Evolutionary conservation across 805 yeast genomes (phyloP).

Genomic region (Candida berthetii): DNA sequence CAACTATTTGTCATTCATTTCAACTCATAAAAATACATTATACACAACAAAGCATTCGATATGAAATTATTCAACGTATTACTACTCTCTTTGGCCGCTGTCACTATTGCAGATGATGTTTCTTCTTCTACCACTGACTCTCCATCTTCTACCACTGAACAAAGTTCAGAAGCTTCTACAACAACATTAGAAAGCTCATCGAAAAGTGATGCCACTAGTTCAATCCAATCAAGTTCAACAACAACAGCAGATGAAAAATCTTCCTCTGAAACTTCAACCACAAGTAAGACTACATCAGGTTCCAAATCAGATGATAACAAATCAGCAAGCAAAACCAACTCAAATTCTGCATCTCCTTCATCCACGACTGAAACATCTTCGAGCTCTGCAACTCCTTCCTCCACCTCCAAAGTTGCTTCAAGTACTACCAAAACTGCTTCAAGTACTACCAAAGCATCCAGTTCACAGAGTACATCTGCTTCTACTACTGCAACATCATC

Average conservation of each 20-base stretch:
- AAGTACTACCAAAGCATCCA: constrained; percentile 4
- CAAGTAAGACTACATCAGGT: constrained; percentile 3
- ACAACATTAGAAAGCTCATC: not conserved
- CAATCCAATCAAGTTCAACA: constrained; percentile 5
- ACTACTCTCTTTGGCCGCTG: not conserved
- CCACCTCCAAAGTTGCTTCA: constrained; percentile 1
- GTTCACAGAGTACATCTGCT: not conserved
- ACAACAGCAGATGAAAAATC: no score
- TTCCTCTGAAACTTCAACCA: no score
- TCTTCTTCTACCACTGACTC: no score
- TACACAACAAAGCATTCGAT: not conserved
- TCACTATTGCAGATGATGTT: not conserved
- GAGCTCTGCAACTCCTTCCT: not conserved
- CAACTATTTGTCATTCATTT: no score
- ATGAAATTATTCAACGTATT: not conserved
- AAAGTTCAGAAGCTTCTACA: constrained; percentile 1
- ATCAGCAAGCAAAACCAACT: not conserved
- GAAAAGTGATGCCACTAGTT: not conserved
- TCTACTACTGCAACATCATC: not conserved
- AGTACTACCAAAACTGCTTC: constrained; percentile 4
- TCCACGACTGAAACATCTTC: constrained; percentile 1
- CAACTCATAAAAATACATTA: no score
- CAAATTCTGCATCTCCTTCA: not conserved
- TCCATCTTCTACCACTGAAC: no score
- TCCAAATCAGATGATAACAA: constrained; percentile 16